Percentiles rank a stretch among this genome's conserved stretches.
phyloP scores from a whole-genome alignment of 163 green algal genomes.

The Volvox carteri region DNA sequence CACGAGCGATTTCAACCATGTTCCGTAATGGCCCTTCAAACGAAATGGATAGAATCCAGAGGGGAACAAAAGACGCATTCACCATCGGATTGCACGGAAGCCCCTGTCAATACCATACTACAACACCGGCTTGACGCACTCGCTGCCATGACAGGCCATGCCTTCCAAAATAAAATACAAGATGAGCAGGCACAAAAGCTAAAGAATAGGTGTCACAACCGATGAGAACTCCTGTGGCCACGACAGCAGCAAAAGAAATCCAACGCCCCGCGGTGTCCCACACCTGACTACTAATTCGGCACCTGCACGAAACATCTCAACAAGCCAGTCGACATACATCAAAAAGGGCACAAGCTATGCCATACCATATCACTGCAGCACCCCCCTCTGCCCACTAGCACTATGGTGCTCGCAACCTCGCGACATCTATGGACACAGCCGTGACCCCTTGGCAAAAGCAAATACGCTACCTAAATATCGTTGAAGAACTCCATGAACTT shows the following conservation, averaged over 20 bases:
- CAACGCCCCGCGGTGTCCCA: neutral
- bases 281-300: neutral
- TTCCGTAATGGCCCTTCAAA: too few relatives aligned
- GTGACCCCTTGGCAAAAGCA: too few relatives aligned
- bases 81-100: too few relatives aligned
- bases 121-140: neutral
- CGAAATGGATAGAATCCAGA: too few relatives aligned
- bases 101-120: too few relatives aligned
- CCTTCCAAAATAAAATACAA: slow-evolving; percentile 16
- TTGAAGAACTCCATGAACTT: neutral
- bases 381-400: too few relatives aligned
- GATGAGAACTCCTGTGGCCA: neutral
- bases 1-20: too few relatives aligned
- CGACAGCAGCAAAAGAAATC: neutral
- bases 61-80: too few relatives aligned
- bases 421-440: too few relatives aligned
- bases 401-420: too few relatives aligned
- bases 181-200: neutral
- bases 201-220: slow-evolving; percentile 11
- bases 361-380: too few relatives aligned
- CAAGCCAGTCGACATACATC: neutral
- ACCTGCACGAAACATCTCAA: slow-evolving; percentile 17
- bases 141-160: neutral
- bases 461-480: neutral
- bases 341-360: too few relatives aligned